Percentiles rank a stretch among this genome's conserved stretches.
phyloP scores from a whole-genome alignment of 768 basidiomycete species.

The Guyanaporus albipodus region DNA sequence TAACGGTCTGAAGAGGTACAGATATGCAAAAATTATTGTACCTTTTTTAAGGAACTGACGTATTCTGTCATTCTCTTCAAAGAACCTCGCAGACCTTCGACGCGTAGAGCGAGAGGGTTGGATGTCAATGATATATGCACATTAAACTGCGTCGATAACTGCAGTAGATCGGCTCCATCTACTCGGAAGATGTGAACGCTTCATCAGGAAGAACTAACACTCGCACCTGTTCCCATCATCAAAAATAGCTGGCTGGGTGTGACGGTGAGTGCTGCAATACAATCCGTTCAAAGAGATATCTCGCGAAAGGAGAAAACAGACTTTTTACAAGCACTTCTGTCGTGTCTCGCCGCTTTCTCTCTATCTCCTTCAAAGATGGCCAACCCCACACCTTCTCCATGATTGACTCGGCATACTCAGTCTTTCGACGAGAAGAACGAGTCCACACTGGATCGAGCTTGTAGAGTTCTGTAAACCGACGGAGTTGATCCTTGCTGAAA shows the following conservation, averaged over 20 bases:
- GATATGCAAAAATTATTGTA: slow-evolving; percentile 17
- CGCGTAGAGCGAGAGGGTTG: slow-evolving; percentile 54
- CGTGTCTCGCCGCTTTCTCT: slow-evolving; percentile 45
- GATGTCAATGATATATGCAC: slow-evolving; percentile 57
- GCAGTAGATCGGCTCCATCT: slow-evolving; percentile 65
- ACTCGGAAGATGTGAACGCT: slow-evolving; percentile 7
- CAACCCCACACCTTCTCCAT: slow-evolving; percentile 67
- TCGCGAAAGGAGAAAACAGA: slow-evolving; percentile 29
- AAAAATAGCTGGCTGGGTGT: slow-evolving; percentile 61
- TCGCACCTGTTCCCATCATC: slow-evolving; percentile 64
- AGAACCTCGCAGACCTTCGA: slow-evolving; percentile 54
- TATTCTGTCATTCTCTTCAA: slow-evolving; percentile 46
- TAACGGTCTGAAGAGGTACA: background rate
- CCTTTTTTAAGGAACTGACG: slow-evolving; percentile 48
- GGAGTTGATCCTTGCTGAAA: slow-evolving; percentile 62
- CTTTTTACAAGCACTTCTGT: slow-evolving; percentile 46
- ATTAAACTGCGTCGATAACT: slow-evolving; percentile 55
- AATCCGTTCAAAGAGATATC: slow-evolving; percentile 1
- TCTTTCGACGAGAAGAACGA: slow-evolving; percentile 36
- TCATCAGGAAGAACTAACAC: background rate
- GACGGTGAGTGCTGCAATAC: slow-evolving; percentile 48
- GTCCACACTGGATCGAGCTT: slow-evolving; percentile 36
- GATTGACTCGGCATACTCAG: slow-evolving; percentile 44
- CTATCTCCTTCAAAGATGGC: slow-evolving; percentile 54
- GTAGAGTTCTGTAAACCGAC: slow-evolving; percentile 48